Conservation (phyloP, 2,329 filamentous ascomycete species). For the Teratosphaeria nubilosa region DNA sequence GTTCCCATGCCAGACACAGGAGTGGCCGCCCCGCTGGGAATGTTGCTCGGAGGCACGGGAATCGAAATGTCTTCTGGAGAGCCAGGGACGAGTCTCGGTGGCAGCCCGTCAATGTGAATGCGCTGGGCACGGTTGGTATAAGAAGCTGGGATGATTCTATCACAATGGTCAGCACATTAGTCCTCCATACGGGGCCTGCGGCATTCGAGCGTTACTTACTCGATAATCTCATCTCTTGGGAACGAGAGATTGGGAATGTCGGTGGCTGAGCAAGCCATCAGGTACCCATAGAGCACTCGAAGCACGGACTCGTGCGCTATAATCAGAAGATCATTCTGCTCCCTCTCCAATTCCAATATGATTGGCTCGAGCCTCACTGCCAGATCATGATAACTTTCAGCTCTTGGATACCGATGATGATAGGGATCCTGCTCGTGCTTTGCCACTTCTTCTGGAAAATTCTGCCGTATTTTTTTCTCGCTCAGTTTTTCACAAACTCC, state of each 20-base stretch:
- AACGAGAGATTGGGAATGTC: slow-evolving; percentile 91
- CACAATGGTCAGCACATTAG: not conserved
- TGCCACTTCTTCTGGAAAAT: slow-evolving; percentile 81
- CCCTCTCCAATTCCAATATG: slow-evolving; percentile 90
- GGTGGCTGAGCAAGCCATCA: slow-evolving; percentile 95
- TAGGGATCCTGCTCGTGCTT: slow-evolving; percentile 95
- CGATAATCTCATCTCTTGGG: slow-evolving; percentile 92
- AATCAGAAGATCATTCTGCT: slow-evolving; percentile 95
- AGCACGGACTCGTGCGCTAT: slow-evolving; percentile 98
- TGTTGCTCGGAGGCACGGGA: slow-evolving; percentile 52
- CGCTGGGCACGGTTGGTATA: slow-evolving; percentile 95
- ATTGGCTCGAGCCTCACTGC: slow-evolving; percentile 97
- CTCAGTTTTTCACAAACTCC: slow-evolving; percentile 92
- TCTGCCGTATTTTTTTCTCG: slow-evolving; percentile 65
- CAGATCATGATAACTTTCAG: slow-evolving; percentile 96
- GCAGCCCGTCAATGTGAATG: slow-evolving; percentile 68
- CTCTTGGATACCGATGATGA: slow-evolving; percentile 88
- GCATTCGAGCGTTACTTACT: slow-evolving; percentile 32
- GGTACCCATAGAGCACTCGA: slow-evolving; percentile 88
- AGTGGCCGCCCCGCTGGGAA: slow-evolving; percentile 37
- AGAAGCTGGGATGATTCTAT: slow-evolving; percentile 77
- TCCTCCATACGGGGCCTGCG: not conserved
- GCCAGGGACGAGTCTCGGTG: slow-evolving; percentile 57
- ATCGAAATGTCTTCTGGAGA: slow-evolving; percentile 76
- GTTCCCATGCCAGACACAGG: slow-evolving; percentile 34